Percentiles rank a stretch among this genome's conserved stretches.
Conservation (phyloP, 495 filamentous ascomycete genomes). For the Talaromyces wortmannii region DNA sequence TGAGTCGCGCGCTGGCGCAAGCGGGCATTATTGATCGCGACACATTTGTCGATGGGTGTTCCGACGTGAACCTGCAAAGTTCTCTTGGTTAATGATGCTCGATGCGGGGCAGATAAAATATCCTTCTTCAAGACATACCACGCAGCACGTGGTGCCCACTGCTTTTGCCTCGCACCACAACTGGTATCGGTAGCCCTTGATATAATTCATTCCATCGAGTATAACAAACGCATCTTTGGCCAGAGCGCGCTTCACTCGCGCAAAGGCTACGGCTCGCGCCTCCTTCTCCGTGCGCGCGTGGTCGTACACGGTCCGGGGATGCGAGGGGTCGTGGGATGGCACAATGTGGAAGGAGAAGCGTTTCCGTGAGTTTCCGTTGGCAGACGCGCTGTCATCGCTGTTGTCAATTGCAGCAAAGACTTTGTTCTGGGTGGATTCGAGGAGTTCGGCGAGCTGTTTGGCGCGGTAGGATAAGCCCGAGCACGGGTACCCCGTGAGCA, state of each 20-base stretch:
- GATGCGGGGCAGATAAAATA: neutral
- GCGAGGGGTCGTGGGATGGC: constrained; percentile 41
- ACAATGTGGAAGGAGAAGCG: constrained; percentile 52
- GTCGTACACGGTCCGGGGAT: constrained; percentile 41
- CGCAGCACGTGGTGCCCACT: constrained; percentile 70
- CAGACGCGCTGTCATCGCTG: constrained; percentile 1
- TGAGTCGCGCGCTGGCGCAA: constrained; percentile 5
- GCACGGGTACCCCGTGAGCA: constrained; percentile 86
- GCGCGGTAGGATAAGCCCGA: constrained; percentile 91
- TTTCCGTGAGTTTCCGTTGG: constrained; percentile 24
- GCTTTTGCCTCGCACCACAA: constrained; percentile 93
- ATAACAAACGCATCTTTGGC: constrained; percentile 78
- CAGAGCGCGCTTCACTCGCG: constrained; percentile 77
- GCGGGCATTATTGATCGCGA: constrained; percentile 36
- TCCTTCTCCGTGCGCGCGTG: constrained; percentile 77
- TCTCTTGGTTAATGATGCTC: neutral
- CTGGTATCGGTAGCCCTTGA: constrained; percentile 97
- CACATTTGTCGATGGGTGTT: constrained; percentile 60
- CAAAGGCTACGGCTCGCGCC: constrained; percentile 78
- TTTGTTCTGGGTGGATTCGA: constrained; percentile 32
- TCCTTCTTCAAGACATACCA: constrained; percentile 43
- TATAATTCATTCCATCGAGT: constrained; percentile 89
- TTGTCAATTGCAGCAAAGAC: constrained; percentile 40
- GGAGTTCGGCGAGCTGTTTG: constrained; percentile 57
- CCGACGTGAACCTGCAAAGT: constrained; percentile 65